Conservation (phyloP, 2,329 filamentous ascomycete genomes). For the Scopulariopsis brevicaulis region DNA sequence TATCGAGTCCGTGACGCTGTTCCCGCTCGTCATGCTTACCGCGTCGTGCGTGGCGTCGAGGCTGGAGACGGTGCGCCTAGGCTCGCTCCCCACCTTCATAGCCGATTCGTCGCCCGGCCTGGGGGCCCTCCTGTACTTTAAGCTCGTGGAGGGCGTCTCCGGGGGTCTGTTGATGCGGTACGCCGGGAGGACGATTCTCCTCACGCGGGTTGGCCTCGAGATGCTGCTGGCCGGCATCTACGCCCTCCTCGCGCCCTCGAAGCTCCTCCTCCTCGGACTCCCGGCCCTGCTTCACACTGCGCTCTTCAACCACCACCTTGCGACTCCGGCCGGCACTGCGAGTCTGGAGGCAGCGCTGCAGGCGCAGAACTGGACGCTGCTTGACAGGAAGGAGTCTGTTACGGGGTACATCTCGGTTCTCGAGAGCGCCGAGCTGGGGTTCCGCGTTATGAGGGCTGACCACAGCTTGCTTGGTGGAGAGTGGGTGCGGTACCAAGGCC, state of each 20-base stretch:
- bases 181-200: conserved; percentile 50
- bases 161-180: conserved; percentile 28
- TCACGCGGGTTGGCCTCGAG: conserved; percentile 64
- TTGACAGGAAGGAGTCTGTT: conserved; percentile 74
- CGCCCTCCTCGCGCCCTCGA: conserved; percentile 56
- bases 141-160: conserved; percentile 29
- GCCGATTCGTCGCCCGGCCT: conserved; percentile 55
- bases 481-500: conserved; percentile 54
- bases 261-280: conserved; percentile 51
- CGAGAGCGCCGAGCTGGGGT: conserved; percentile 60
- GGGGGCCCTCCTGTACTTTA: conserved; percentile 55
- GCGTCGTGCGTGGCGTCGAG: conserved; percentile 52
- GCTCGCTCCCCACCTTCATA: conserved; percentile 41
- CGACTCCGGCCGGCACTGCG: conserved; percentile 45
- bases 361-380: conserved; percentile 56
- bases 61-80: conserved; percentile 49
- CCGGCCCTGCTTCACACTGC: conserved; percentile 65
- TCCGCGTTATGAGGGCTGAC: conserved; percentile 80
- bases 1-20: conserved; percentile 63
- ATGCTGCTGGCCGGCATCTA: conserved; percentile 55
- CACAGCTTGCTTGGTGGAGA: conserved; percentile 90
- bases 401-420: conserved; percentile 91
- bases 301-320: conserved; percentile 63
- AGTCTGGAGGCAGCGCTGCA: conserved; percentile 56
- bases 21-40: conserved; percentile 55